Percentiles rank a stretch among this genome's conserved stretches.
Evolutionary conservation across 2,329 filamentous ascomycete genomes (phyloP).

Genomic region (Stachybotrys echinatus): DNA sequence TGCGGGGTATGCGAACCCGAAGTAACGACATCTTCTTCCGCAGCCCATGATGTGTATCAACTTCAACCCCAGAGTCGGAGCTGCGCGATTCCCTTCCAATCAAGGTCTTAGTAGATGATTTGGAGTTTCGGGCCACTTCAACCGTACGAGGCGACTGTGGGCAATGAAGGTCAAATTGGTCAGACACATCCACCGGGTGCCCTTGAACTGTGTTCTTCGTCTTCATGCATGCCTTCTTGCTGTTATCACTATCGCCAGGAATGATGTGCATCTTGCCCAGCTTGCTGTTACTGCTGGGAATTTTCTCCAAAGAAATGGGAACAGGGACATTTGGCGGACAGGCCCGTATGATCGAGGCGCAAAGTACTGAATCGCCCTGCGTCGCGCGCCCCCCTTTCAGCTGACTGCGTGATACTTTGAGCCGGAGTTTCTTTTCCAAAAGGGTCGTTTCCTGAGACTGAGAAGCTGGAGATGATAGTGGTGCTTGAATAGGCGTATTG

Average conservation of each 20-base stretch:
- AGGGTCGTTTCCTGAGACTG: slow-evolving; percentile 18
- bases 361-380: slow-evolving; percentile 6
- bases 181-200: slow-evolving; percentile 18
- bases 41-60: slow-evolving; percentile 9
- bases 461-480: slow-evolving; percentile 2
- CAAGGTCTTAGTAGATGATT: slow-evolving; percentile 6
- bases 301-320: not conserved
- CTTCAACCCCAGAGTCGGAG: slow-evolving; percentile 3
- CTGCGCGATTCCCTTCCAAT: slow-evolving; percentile 8
- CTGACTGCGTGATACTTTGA: slow-evolving; percentile 25
- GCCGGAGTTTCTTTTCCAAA: slow-evolving; percentile 17
- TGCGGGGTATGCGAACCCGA: slow-evolving; percentile 13
- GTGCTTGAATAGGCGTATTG: not conserved
- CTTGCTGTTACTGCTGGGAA: too few relatives aligned
- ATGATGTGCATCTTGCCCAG: too few relatives aligned
- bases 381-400: slow-evolving; percentile 12
- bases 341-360: not conserved
- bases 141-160: slow-evolving; percentile 15
- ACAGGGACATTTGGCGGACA: not conserved
- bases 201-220: not conserved
- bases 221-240: not conserved
- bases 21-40: slow-evolving; percentile 24
- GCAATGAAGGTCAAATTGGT: slow-evolving; percentile 29
- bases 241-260: not conserved
- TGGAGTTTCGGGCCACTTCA: slow-evolving; percentile 5